Base-by-base conservation (phyloP, 768 basidiomycete species). In the Royoungia palumana region DNA sequence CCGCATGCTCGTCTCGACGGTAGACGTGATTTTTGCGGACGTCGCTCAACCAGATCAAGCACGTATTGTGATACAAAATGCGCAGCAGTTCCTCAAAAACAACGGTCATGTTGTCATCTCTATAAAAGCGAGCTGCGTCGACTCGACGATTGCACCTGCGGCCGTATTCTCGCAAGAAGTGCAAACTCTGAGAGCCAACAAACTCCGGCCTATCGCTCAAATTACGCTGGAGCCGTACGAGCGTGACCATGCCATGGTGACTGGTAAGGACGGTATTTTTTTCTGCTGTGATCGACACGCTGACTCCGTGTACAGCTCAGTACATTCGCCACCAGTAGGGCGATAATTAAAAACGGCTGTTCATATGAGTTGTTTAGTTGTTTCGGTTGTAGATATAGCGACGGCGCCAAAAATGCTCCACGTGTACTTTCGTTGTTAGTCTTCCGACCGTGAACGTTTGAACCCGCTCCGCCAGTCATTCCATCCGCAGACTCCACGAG, bases 21-120 rank as follows among this genome's bases (percentile, higher is more conserved):
- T 98, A 48, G 96, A 99, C 59, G 94, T 95, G 55, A 88, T 99
- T 66, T 99, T 99, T 60, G 94, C 96, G 48, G 96, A 99, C 69
- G 84, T 99, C 41, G 96, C 96, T 1, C 96, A 99, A 66, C 95
- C 95, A 37, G 94, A 99, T 72, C 96, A 99, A 73, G 94, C 94
- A 3, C 93, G 94, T 75, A 97, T 98, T 62, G 91, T 98, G 54
- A 78, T 81, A 35, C 80, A 84, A 69, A 98, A 99, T 70, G 91
- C 95, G 0, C 85, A 96, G 59, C 84, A 85, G 68, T 99, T 99
- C 85, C 79, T 99, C 46, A 97, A 95, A 70, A 87, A 94, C 68
- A 82, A 80, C 25, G 96, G 96, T 2, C 91, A 96, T 61, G 76
- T 81, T 59, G 84, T 99, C 60, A 93, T 99, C 55, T 98, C 95